Percentiles rank a stretch among this genome's conserved stretches.
These are phyloP conservation scores for Cryptosporidium meleagridis DNA, from an alignment of 169 alveolate species.

Conservation along the genomic window DNA sequence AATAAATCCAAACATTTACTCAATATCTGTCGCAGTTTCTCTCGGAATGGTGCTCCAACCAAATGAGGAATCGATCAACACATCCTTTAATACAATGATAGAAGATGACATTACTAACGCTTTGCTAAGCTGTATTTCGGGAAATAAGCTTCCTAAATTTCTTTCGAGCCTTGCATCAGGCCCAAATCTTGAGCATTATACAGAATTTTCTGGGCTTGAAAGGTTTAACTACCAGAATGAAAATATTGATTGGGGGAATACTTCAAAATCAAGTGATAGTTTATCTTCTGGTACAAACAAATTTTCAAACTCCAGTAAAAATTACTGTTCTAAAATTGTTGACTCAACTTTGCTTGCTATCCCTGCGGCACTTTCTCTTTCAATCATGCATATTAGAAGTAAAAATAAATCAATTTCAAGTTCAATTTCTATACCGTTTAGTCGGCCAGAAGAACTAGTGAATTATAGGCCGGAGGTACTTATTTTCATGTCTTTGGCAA, in stretches of 20 bases:
- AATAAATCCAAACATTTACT: conserved; percentile 24
- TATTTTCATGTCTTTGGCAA: conserved; percentile 51
- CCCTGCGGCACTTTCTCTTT: conserved; percentile 55
- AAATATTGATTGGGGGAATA: background rate
- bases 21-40: conserved; percentile 56
- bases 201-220: conserved; percentile 23
- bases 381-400: conserved; percentile 46
- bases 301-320: conserved; percentile 57
- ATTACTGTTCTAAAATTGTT: conserved; percentile 30
- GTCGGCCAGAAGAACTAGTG: conserved; percentile 41
- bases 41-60: conserved; percentile 57
- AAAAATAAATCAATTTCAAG: conserved; percentile 24
- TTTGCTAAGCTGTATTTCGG: conserved; percentile 33
- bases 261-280: background rate
- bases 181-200: conserved; percentile 47
- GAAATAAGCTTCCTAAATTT: conserved; percentile 19
- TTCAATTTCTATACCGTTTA: conserved; percentile 39
- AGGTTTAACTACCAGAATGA: conserved; percentile 43
- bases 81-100: background rate
- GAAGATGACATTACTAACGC: conserved; percentile 11
- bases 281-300: background rate
- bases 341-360: conserved; percentile 34
- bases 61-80: background rate
- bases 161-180: conserved; percentile 46
- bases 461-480: conserved; percentile 63